These are phyloP conservation scores for Zea mays DNA, from an alignment of 176 grass and related monocot species.

Conservation along the genomic window DNA sequence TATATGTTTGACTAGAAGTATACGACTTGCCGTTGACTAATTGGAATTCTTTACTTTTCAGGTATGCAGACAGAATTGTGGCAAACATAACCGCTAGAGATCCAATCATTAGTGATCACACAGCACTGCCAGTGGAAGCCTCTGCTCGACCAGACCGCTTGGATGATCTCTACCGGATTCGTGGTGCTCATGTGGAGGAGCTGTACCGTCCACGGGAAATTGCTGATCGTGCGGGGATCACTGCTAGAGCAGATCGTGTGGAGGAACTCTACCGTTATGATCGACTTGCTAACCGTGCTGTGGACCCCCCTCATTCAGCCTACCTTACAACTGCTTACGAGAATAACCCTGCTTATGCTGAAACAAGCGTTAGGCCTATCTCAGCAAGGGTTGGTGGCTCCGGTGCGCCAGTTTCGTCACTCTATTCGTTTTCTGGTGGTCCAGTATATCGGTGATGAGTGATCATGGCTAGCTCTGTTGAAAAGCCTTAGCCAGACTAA, in stretches of 20 bases:
- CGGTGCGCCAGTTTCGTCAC: constrained; percentile 41
- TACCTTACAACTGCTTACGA: constrained; percentile 31
- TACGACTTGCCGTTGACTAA: neutral
- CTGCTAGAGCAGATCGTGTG: neutral
- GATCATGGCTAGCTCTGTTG: neutral
- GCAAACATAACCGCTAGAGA: constrained; percentile 30
- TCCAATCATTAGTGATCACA: constrained; percentile 45
- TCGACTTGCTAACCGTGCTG: neutral
- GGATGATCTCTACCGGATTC: constrained; percentile 25
- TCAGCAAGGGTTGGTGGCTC: constrained; percentile 32
- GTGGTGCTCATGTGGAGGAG: too few relatives aligned
- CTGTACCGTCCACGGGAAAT: too few relatives aligned
- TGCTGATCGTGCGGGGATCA: too few relatives aligned
- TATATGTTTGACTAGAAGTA: constrained; percentile 13
- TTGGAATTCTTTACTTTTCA: constrained; percentile 40
- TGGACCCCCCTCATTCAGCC: constrained; percentile 27
- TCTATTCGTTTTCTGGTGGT: constrained; percentile 47
- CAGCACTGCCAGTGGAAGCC: constrained; percentile 21
- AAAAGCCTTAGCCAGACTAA: neutral
- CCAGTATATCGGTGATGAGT: constrained; percentile 46
- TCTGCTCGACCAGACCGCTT: constrained; percentile 32
- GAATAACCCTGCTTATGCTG: constrained; percentile 42
- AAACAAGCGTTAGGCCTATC: constrained; percentile 19
- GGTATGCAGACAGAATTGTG: constrained; percentile 44
- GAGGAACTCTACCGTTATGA: constrained; percentile 41